Conservation (phyloP, 176 grass and related monocot species). For the Juncus inflexus region DNA sequence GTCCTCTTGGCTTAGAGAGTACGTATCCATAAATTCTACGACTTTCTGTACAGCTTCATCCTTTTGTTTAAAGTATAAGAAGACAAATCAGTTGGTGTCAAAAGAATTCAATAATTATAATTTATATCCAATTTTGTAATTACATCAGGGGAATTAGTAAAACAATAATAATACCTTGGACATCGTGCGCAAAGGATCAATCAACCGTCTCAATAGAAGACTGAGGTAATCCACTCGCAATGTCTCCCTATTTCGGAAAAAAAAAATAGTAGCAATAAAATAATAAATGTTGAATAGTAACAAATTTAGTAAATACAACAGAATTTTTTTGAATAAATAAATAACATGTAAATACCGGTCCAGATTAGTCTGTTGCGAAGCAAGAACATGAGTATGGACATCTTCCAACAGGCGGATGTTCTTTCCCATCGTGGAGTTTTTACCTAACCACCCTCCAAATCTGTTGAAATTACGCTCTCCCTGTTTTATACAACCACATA, state of each 20-base stretch:
- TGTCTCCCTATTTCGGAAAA: conserved; percentile 46
- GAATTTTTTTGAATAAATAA: background rate
- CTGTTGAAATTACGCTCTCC: conserved; percentile 97
- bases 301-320: too few relatives aligned
- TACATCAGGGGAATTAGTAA: background rate
- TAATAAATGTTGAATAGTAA: too few relatives aligned
- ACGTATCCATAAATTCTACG: conserved; percentile 91
- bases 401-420: conserved; percentile 93
- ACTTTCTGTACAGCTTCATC: conserved; percentile 83
- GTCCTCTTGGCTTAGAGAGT: conserved; percentile 96
- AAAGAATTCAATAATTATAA: background rate
- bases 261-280: too few relatives aligned
- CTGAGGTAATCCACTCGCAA: conserved; percentile 83
- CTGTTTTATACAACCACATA: conserved; percentile 36
- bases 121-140: conserved; percentile 1
- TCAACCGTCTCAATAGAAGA: conserved; percentile 73
- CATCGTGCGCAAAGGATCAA: conserved; percentile 57
- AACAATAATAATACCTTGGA: conserved; percentile 53
- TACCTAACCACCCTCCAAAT: conserved; percentile 99
- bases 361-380: conserved; percentile 79
- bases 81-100: background rate
- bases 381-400: conserved; percentile 87
- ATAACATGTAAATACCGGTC: conserved; percentile 49
- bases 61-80: conserved; percentile 35
- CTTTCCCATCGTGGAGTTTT: conserved; percentile 88